These are phyloP conservation scores for Tuber aestivum DNA, from an alignment of 495 filamentous ascomycete species.

Conservation along the genomic window DNA sequence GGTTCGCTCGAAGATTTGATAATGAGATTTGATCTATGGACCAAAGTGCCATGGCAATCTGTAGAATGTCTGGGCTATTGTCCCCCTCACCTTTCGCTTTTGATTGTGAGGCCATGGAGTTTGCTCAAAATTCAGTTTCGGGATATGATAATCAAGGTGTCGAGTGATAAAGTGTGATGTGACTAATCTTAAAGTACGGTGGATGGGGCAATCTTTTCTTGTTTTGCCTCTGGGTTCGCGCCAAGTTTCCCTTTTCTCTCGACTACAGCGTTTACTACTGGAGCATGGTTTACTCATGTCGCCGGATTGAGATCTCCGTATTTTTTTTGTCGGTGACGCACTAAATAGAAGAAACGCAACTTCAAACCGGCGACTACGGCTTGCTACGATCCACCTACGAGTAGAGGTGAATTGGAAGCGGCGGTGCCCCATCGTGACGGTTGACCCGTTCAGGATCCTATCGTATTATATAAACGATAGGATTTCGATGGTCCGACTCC, in stretches of 20 bases:
- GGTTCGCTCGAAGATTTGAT: neutral
- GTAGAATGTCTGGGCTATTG: neutral
- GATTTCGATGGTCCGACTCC: neutral
- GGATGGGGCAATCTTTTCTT: neutral
- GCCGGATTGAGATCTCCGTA: neutral
- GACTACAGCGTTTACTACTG: neutral
- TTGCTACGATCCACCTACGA: neutral
- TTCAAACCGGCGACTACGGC: neutral
- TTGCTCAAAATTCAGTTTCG: neutral
- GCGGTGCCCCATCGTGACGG: neutral
- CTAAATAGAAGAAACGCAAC: neutral
- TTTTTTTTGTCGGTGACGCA: neutral
- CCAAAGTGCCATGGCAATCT: neutral
- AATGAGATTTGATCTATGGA: neutral
- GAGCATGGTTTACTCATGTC: neutral
- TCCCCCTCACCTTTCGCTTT: neutral
- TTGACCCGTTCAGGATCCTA: neutral
- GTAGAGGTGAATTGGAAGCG: neutral
- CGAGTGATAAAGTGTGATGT: neutral
- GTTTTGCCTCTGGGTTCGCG: neutral
- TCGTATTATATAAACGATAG: neutral
- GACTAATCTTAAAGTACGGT: neutral
- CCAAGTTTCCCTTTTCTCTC: neutral
- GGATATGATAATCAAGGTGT: neutral
- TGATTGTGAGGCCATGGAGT: neutral